Base-by-base conservation (phyloP, 306 rosid species). In the Corylus avellana region DNA sequence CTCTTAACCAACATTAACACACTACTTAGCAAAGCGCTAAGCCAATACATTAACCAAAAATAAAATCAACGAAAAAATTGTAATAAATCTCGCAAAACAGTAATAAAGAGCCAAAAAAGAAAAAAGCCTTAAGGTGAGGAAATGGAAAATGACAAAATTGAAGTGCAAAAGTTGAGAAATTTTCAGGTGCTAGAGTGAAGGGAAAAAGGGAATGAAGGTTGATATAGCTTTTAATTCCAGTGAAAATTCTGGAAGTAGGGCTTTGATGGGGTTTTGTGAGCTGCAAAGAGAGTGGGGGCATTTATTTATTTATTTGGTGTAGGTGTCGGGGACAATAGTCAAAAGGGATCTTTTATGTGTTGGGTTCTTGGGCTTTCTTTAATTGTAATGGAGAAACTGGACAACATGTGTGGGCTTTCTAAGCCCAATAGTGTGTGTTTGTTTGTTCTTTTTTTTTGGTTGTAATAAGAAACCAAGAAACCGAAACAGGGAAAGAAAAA, bases 171-270 rank as follows among this genome's bases (percentile, higher is more conserved):
- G n/a, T 17, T 5, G 57, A 2, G n/a, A 53, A 4, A 13, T 53
- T 53, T 53, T 53, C 57, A 16, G 57, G 12, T 53, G 18, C 57
- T 17, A 53, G 14, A 58, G 12, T n/a, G 11, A 22, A 58, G 35
- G 32, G 12, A 2, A 58, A 22, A 20, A 0, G 57, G 57, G 5
- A 0, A 54, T 18, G 22, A 18, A 16, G 8, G 22, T 17, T 16
- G 8, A 17, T 18, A 25, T 10, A 59, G 32, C 66, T 25, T 27
- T 25, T 25, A 25, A 59, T 59, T 59, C 16, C 35, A 9, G 37
- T 25, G 14, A 59, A 59, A 25, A 3, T 25, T 59, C 7, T 22
- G 77, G 59, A 69, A 69, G 74, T 61, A 74, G 79, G 86, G 82
- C 64, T 78, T 58, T 78, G 61, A 37, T 2, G 78, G 80, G 70